These are phyloP conservation scores for Plasmodium vinckei DNA, from an alignment of 169 alveolate species.

Conservation along the genomic window DNA sequence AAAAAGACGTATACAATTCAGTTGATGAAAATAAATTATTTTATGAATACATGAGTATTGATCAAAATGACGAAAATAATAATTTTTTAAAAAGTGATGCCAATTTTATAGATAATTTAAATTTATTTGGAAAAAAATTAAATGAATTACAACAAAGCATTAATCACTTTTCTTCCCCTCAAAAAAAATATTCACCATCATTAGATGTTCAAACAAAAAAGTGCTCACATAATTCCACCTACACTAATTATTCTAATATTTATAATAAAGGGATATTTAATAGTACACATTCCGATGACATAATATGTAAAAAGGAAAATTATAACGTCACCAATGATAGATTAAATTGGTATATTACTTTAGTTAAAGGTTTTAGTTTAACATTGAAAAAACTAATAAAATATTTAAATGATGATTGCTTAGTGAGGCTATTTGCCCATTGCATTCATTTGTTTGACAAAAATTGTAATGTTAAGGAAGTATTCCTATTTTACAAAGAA, in stretches of 20 bases:
- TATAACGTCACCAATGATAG: slow-evolving; percentile 6
- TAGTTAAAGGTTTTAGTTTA: slow-evolving; percentile 20
- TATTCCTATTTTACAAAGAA: slow-evolving; percentile 28
- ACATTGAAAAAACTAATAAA: slow-evolving; percentile 51
- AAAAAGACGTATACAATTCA: neutral
- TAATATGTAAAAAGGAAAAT: slow-evolving; percentile 3
- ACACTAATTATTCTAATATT: neutral
- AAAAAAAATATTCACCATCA: neutral
- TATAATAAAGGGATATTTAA: neutral
- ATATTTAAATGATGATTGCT: slow-evolving; percentile 72
- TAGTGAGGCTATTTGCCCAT: slow-evolving; percentile 29
- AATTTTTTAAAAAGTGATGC: neutral
- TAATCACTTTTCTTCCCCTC: neutral
- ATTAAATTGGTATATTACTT: neutral
- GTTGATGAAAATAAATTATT: slow-evolving; percentile 25
- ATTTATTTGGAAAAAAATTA: slow-evolving; percentile 38
- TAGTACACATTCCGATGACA: neutral
- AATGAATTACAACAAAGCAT: slow-evolving; percentile 8
- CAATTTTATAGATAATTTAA: slow-evolving; percentile 30
- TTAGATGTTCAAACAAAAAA: neutral
- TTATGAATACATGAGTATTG: slow-evolving; percentile 59
- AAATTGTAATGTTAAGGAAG: slow-evolving; percentile 18
- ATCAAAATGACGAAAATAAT: slow-evolving; percentile 2
- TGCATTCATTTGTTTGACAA: slow-evolving; percentile 18
- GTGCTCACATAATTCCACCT: no score